These are phyloP conservation scores for Penicillium olsonii DNA, from an alignment of 2,329 filamentous ascomycete genomes.

Conservation along the genomic window DNA sequence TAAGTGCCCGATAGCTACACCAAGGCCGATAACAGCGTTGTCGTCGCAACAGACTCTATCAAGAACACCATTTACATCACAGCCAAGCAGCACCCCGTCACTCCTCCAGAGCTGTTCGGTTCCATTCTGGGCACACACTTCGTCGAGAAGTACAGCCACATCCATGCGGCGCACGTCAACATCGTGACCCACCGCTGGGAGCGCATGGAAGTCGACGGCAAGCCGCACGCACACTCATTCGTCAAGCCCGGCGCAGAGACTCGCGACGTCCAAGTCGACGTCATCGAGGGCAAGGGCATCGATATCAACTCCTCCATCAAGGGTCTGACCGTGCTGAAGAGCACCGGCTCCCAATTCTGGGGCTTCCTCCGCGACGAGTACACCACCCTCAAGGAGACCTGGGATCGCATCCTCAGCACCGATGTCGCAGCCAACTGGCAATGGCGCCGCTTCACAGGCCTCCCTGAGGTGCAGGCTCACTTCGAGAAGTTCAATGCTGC, in stretches of 20 bases:
- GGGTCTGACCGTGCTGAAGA: conserved; percentile 88
- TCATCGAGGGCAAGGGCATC: conserved; percentile 69
- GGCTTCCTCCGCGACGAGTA: conserved; percentile 91
- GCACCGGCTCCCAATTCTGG: conserved; percentile 94
- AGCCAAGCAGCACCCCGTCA: conserved; percentile 89
- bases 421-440: conserved; percentile 85
- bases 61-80: conserved; percentile 97
- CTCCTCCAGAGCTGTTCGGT: conserved; percentile 89
- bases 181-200: conserved; percentile 89
- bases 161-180: conserved; percentile 78
- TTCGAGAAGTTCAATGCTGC: conserved; percentile 73
- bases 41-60: conserved; percentile 96
- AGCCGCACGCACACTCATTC: conserved; percentile 94
- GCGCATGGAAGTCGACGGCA: conserved; percentile 80
- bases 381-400: conserved; percentile 85
- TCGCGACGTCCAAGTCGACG: conserved; percentile 74
- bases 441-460: conserved; percentile 71
- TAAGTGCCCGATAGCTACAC: conserved; percentile 68
- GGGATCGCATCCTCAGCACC: conserved; percentile 93
- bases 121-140: conserved; percentile 85
- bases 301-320: conserved; percentile 75
- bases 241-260: conserved; percentile 86
- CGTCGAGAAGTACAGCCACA: conserved; percentile 82
- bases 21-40: conserved; percentile 85
- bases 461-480: conserved; percentile 67